Evolutionary conservation across 2,329 filamentous ascomycete genomes (phyloP).

Genomic region (Eutypa lata): DNA sequence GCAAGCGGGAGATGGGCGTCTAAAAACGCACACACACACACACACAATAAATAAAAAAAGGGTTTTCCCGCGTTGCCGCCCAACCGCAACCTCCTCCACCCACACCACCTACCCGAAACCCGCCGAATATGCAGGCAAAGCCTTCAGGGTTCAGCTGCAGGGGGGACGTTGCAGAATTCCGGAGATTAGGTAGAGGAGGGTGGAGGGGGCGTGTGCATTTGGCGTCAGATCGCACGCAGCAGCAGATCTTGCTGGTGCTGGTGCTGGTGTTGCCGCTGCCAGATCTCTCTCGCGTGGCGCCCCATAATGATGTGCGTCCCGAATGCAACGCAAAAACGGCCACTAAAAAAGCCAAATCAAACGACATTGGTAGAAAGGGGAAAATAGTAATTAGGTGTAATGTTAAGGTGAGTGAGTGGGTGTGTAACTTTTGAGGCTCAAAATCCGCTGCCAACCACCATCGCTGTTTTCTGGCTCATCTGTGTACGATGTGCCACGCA

Average conservation of each 20-base stretch:
- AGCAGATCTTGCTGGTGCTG: no score
- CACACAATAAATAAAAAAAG: no score
- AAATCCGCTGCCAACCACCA: constrained; percentile 4
- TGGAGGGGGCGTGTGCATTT: constrained; percentile 31
- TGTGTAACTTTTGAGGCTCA: constrained; percentile 9
- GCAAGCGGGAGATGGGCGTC: constrained; percentile 29
- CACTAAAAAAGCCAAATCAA: constrained; percentile 25
- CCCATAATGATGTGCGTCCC: constrained; percentile 7
- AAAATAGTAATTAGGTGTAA: constrained; percentile 12
- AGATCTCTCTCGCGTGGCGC: constrained; percentile 14
- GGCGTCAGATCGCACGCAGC: constrained; percentile 15
- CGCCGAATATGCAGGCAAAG: constrained; percentile 15
- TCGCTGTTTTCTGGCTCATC: constrained; percentile 1
- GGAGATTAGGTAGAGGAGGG: constrained; percentile 11
- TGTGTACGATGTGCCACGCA: constrained; percentile 6
- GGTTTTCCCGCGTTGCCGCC: constrained; percentile 22
- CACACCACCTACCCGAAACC: constrained; percentile 19
- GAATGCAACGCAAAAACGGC: constrained; percentile 14
- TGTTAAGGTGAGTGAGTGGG: no score
- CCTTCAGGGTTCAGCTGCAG: constrained; percentile 22
- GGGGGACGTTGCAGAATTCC: constrained; percentile 9
- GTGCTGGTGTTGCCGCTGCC: no score
- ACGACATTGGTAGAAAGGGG: constrained; percentile 25
- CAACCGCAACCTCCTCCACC: constrained; percentile 18
- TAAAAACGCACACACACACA: constrained; percentile 25